These are phyloP conservation scores for Nitzschia inconspicua DNA, from an alignment of 108 stramenopile genomes.

Conservation along the genomic window DNA sequence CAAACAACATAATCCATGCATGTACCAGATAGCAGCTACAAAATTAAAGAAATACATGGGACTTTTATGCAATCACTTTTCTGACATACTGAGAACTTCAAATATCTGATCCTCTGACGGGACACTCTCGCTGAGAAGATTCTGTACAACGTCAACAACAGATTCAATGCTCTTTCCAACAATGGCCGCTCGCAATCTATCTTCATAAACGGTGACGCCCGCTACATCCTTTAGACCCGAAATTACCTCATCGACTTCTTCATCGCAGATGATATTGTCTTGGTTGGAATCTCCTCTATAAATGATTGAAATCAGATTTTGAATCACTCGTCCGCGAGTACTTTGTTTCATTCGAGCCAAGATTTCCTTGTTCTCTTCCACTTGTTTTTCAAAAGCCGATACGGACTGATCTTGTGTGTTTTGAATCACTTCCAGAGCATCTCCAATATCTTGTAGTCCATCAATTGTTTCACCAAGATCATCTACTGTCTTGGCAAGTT, in stretches of 20 bases:
- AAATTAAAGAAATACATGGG: no score
- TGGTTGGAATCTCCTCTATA: constrained; percentile 31
- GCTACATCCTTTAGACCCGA: constrained; percentile 46
- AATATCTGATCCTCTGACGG: constrained; percentile 49
- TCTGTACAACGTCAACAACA: constrained; percentile 70
- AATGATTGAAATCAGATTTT: constrained; percentile 67
- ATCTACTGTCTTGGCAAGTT: constrained; percentile 47
- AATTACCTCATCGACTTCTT: constrained; percentile 55
- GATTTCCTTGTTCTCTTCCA: constrained; percentile 59
- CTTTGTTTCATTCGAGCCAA: constrained; percentile 56
- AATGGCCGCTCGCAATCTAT: constrained; percentile 48
- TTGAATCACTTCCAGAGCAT: constrained; percentile 63
- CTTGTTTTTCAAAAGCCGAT: constrained; percentile 52
- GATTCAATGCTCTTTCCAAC: constrained; percentile 40
- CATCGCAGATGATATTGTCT: constrained; percentile 56
- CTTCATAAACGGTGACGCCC: constrained; percentile 56
- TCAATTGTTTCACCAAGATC: constrained; percentile 57
- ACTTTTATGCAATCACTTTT: no score
- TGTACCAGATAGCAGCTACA: no score
- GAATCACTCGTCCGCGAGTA: constrained; percentile 53
- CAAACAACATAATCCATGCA: no score
- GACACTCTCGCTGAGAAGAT: constrained; percentile 51
- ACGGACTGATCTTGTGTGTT: constrained; percentile 66
- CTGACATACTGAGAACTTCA: constrained; percentile 24
- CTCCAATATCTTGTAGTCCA: constrained; percentile 58